Percentiles rank a stretch among this genome's conserved stretches.
Conservation (phyloP, 192 early-diverging fungal genomes). For the Backusella psychrophila region DNA sequence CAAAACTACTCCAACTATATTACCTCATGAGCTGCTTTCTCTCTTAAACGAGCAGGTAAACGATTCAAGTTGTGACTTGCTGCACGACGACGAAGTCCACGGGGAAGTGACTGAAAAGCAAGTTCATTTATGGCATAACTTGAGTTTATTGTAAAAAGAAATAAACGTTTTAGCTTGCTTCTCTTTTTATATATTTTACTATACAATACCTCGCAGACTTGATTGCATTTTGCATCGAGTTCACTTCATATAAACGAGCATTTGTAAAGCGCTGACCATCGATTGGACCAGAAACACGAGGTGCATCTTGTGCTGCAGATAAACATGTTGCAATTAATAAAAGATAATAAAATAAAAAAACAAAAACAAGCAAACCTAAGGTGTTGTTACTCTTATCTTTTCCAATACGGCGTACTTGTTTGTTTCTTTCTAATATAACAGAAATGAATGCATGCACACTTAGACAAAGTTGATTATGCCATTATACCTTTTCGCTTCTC, state of each 20-base stretch:
- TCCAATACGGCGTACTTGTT: conserved; percentile 5
- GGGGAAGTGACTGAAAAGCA: conserved; percentile 88
- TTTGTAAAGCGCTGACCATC: conserved; percentile 35
- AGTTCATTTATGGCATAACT: conserved; percentile 51
- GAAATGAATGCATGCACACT: not conserved
- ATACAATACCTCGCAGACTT: conserved; percentile 52
- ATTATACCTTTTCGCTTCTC: conserved; percentile 13
- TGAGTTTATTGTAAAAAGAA: conserved; percentile 16
- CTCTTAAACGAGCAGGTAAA: conserved; percentile 80
- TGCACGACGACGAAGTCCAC: conserved; percentile 89
- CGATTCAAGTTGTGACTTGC: conserved; percentile 95
- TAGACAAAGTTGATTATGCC: not conserved
- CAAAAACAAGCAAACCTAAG: not conserved
- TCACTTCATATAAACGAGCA: conserved; percentile 85
- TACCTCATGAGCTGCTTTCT: conserved; percentile 72
- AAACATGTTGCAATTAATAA: not conserved
- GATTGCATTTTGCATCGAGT: conserved; percentile 78
- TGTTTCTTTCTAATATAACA: conserved; percentile 5
- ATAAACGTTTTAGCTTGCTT: not conserved
- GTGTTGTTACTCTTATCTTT: not conserved
- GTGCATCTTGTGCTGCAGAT: not conserved
- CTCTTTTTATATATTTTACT: not conserved
- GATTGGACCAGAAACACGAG: conserved; percentile 14
- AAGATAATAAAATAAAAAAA: not conserved
- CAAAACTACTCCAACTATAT: not conserved